Base-by-base conservation (phyloP, 306 rosid species). In the Arachis stenosperma region DNA sequence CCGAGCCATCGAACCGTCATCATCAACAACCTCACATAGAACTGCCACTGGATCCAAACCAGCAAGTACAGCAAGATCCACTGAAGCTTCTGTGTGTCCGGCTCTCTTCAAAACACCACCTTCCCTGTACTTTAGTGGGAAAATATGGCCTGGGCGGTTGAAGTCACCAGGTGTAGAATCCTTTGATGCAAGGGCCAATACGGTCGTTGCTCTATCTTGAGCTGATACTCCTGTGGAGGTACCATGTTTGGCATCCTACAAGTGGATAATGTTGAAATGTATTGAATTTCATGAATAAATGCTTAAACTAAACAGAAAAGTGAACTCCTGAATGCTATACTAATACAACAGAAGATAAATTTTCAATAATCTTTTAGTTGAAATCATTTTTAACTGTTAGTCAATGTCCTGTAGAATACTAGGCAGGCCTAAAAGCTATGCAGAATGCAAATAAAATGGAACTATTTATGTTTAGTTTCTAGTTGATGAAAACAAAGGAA, bases 1-100 rank as follows among this genome's bases (percentile, higher is more conserved):
- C 69, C 99, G 88, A 71, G 99, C 99, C 99, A 94, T 91, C 81
- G 97, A 91, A 83, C 97, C 99, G 43, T 94, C 99, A 67, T 94
- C 99, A 80, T 94, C 99, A 29, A 94, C 99, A 78, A 94, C 75
- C 84, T 94, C 99, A 83, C 97, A 94, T 47, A 91, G 82, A 79
- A 94, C 84, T 67, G 86, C 91, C 14, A 79, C 90, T 2, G 99
- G 96, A 2, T 88, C 88, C 73, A 89, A 73, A 52, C 99, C 99
- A 71, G 99, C 97, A 65, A 91, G 88, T 59, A 89, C 17, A 2
- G 95, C 83, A 68, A 94, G 99, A 81, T 94, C 99, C 62, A 88
- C 99, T 5, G 99, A 88, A 70, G 97, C 97, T 87, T 94, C 99
- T 4, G 97, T 91, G 69, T 94, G 99, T 68, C 97, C 99, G 9